Conservation (phyloP, 495 filamentous ascomycete species). For the Aspergillus conjunctus region DNA sequence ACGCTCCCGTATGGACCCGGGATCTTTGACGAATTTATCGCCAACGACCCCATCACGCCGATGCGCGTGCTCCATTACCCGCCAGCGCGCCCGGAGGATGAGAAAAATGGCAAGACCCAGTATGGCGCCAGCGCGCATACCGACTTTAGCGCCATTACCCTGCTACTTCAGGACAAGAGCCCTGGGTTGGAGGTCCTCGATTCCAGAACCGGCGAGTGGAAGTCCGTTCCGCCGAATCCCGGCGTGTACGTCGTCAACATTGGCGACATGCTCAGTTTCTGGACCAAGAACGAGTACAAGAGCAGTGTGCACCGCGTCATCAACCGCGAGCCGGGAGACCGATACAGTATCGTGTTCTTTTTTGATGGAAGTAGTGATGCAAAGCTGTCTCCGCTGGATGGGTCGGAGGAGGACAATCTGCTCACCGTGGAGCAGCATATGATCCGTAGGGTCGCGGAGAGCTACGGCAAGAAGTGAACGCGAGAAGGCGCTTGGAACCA, state of each 20-base stretch:
- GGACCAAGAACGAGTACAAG: conserved; percentile 34
- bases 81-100: conserved; percentile 10
- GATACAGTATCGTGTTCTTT: conserved; percentile 42
- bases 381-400: conserved; percentile 2
- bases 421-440: conserved; percentile 9
- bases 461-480: conserved; percentile 8
- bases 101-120: conserved; percentile 20
- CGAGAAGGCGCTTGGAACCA: no score
- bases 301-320: conserved; percentile 41
- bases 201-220: conserved; percentile 30
- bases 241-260: conserved; percentile 41
- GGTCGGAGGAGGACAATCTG: neutral
- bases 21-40: conserved; percentile 33
- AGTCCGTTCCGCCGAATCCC: conserved; percentile 29
- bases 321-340: conserved; percentile 34
- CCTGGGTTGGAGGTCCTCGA: conserved; percentile 38
- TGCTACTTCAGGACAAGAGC: conserved; percentile 38
- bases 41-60: conserved; percentile 25
- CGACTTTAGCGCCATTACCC: conserved; percentile 43
- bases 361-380: conserved; percentile 8
- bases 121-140: conserved; percentile 40
- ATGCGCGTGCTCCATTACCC: conserved; percentile 43
- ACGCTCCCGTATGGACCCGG: conserved; percentile 29
- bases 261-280: conserved; percentile 35
- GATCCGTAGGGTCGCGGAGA: conserved; percentile 1